Base-by-base conservation (phyloP, 441 rosid genomes). In the Gossypium trilobum region DNA sequence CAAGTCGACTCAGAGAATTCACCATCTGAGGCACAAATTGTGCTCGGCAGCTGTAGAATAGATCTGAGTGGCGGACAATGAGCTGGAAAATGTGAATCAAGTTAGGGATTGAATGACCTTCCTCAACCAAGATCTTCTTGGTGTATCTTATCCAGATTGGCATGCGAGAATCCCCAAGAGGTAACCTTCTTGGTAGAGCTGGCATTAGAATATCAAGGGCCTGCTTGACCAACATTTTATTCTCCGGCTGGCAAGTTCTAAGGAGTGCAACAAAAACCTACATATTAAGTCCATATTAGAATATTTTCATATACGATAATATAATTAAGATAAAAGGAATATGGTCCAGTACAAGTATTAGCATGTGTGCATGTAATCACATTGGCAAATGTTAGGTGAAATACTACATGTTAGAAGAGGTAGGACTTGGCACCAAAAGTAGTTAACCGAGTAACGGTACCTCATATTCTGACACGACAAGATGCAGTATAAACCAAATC, bases 1-100 rank as follows among this genome's bases (percentile, higher is more conserved):
- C 99, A 70, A 95, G 87, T 22, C 99, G 95, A 82, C 99, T 95
- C 51, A 95, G 92, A 77, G 99, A 93, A 86, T 93, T 95, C 68
- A 95, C 99, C 99, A 95, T 95, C 84, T 95, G 99, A 82, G 99
- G 97, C 51, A 95, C 99, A 85, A 95, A 95, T 74, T 93, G 99
- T n/a, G 94, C 97, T 85, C 99, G 87, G 83, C 99, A 90, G 81
- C 96, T 84, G 79, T 95, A 95, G 80, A 95, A 95, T 72, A 95
- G 89, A 85, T 91, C 87, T 62, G 99, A 88, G 85, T 93, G 98
- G 33, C 98, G 95, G 48, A 90, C 97, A 83, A 95, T 90, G 58
- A 95, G 90, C 84, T 91, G 97, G 86, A 95, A 95, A 80, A 95
- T 95, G 81, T 95, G 99, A 84, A 95, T 93, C 85, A 95, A 80